Conservation (phyloP, 352 stramenopile species). For the Plasmopara muralis region DNA sequence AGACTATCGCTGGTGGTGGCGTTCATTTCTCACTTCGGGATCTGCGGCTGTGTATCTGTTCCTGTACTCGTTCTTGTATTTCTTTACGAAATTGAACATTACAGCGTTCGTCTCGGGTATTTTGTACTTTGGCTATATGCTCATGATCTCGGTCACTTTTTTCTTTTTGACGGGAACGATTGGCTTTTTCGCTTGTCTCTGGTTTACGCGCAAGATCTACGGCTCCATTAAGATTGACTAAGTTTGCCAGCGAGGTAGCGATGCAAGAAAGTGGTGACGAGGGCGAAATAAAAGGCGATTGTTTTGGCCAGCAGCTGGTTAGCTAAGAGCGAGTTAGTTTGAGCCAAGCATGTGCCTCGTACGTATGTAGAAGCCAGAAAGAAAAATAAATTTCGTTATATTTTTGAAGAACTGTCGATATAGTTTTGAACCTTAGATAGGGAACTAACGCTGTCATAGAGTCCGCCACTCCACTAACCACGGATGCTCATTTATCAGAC, state of each 20-base stretch:
- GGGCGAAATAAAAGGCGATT: conserved; percentile 6
- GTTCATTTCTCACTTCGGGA: conserved; percentile 94
- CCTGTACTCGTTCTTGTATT: conserved; percentile 99
- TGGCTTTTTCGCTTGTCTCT: conserved; percentile 97
- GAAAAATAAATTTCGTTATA: conserved; percentile 25
- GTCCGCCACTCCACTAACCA: conserved; percentile 83
- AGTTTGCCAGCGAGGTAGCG: conserved; percentile 18
- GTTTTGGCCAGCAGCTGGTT: neutral
- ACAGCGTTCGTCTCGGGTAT: conserved; percentile 89
- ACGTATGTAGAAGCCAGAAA: conserved; percentile 24
- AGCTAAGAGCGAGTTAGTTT: neutral
- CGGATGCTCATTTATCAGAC: conserved; percentile 30
- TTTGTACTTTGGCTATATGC: conserved; percentile 99
- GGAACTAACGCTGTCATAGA: conserved; percentile 24
- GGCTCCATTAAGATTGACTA: conserved; percentile 92
- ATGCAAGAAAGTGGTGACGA: conserved; percentile 15
- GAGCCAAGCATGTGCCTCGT: conserved; percentile 14
- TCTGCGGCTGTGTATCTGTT: conserved; percentile 97
- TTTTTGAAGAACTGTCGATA: conserved; percentile 10
- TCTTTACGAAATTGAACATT: conserved; percentile 97
- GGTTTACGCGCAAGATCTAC: conserved; percentile 99
- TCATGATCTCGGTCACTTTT: conserved; percentile 94
- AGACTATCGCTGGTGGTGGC: conserved; percentile 99
- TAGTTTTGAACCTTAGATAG: neutral
- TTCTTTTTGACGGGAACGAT: conserved; percentile 96